A percentile compares a stretch with the other conserved stretches of the same genome.
Evolutionary conservation across 139 green algal species (phyloP).

Genomic region (Yamagishiella unicocca): DNA sequence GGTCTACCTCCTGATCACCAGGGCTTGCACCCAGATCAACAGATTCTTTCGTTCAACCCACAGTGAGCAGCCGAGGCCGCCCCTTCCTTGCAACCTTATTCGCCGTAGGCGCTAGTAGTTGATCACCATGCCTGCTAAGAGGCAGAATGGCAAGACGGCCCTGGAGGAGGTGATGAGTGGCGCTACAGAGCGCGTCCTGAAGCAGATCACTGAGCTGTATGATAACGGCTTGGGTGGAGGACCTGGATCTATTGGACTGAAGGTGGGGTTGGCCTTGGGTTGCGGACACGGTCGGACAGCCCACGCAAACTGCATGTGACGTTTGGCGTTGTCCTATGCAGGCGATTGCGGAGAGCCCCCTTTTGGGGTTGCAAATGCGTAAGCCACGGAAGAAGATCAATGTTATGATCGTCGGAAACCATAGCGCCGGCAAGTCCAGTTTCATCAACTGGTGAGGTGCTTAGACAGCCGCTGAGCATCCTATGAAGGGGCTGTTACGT

Average conservation of each 20-base stretch:
- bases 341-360: conserved; percentile 31
- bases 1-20: too few relatives aligned
- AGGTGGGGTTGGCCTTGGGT: background rate
- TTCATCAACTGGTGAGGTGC: conserved; percentile 82
- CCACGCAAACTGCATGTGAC: background rate
- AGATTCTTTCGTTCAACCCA: too few relatives aligned
- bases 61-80: too few relatives aligned
- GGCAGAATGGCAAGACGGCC: conserved; percentile 19
- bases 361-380: conserved; percentile 58
- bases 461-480: background rate
- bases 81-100: too few relatives aligned
- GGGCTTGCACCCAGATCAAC: too few relatives aligned
- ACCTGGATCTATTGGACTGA: background rate
- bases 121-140: background rate
- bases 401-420: conserved; percentile 83
- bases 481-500: background rate
- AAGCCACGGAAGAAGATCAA: conserved; percentile 76
- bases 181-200: conserved; percentile 41
- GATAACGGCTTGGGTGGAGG: background rate
- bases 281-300: background rate
- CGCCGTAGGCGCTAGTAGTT: too few relatives aligned
- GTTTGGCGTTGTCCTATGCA: background rate
- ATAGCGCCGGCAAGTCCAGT: conserved; percentile 76
- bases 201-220: conserved; percentile 47
- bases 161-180: conserved; percentile 33